Evolutionary conservation across 2,329 filamentous ascomycete species (phyloP), one percentile per base, ranked within the genome.

Genomic region (Balansia obtecta): DNA sequence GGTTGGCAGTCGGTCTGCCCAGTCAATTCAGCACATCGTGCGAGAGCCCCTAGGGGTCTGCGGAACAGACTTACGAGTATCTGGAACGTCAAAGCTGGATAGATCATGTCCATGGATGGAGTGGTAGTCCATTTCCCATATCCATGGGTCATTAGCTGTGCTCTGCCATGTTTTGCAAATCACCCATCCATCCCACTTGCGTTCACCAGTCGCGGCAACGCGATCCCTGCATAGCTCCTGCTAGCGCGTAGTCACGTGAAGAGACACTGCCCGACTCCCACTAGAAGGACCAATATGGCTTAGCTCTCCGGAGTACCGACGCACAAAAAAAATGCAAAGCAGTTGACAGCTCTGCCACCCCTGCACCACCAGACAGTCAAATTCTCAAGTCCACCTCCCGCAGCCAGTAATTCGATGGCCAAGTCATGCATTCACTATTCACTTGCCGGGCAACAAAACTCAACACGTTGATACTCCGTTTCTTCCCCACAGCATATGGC

Each of bases 1-100:
- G 1, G 87, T 88, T 37, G 87, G 83, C 49, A 91, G 71, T 48
- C 86, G 80, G 69, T 90, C 85, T 89, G 57, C 30, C 15, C 10
- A 22, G 27, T 30, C 11, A 18, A 37, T 52, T 34, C 27, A 52
- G 49, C 45, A 39, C 15, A 41, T 10, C 16, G 13, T 16, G 18
- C 37, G 27, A 3, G n/a, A 10, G 9, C 18, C 7, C 10, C 2
- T n/a, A n/a, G 27, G 11, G 30, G 22, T 48, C 12, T 11, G 4
- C n/a, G 16, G 12, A 38, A 43, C n/a, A 12, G 3, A 57, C 56
- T 69, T 57, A 80, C 77, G 76, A 32, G 75, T 75, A 48, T 69
- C 69, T 32, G 71, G 63, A 43, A 73, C 65, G 56, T 77, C 75
- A 64, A 84, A 83, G 61, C 77, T 83, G 50, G 78, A 75, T 54